Evolutionary conservation across 2,329 filamentous ascomycete species (phyloP), one percentile per base, ranked within the genome.

Genomic region (Didymella exigua): DNA sequence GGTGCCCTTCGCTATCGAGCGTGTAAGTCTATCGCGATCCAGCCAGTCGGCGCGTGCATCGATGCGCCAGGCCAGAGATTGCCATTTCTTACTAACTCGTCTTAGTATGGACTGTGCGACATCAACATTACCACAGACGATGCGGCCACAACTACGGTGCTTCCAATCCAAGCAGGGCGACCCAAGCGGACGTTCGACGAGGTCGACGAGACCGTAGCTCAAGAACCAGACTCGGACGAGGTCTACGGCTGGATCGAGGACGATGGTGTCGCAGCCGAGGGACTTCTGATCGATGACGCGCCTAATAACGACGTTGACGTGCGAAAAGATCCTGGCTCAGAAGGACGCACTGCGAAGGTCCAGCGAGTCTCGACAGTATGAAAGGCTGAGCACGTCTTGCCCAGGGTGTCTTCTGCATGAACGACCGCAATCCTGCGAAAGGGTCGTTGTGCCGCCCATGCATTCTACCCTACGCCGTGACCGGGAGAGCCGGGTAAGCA

Each of bases 191-290:
- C 63, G 9, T 77, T 75, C 49, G 68, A 76, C 38, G 78, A 91
- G 70, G 78, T 89, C 48, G 78, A 78, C 29, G 82, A 88, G 38
- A 82, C 86, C 4, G 83, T 81, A 47, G 84, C 86, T 58, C 88
- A 84, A 59, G 85, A 87, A 37, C 83, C 82, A 26, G 79, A 81
- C 14, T 76, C 74, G 18, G 86, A 88, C 55, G 88, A 90, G 59
- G 85, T 89, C 65, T 90, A 90, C 66, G 88, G 87, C 13, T 91
- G 88, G 88, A 83, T 82, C 33, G 84, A 89, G 47, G 86, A 88
- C 52, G 82, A 83, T 50, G 80, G 82, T 45, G 76, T 79, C 29
- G 71, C 74, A 11, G 72, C 75, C 27, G 76, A 78, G 57, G 76
- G 76, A 24, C 58, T 75, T 2, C 43, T 77, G 47, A 66, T 77